Conservation (phyloP, 176 grass and related monocot genomes). For the Tillandsia fasciculata region DNA sequence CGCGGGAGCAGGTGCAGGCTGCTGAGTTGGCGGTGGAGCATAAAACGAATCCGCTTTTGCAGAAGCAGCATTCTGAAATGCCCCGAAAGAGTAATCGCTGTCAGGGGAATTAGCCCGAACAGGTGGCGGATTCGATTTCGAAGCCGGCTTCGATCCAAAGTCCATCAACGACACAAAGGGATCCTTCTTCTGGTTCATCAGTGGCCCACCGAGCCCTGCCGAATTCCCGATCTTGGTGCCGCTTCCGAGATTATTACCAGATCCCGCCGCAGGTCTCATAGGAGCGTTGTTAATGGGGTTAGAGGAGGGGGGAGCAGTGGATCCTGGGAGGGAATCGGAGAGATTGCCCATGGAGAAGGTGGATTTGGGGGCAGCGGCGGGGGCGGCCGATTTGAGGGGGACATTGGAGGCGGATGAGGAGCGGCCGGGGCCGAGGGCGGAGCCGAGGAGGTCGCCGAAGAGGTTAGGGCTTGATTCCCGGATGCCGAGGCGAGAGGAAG, state of each 20-base stretch:
- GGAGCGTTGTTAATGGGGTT: slow-evolving; percentile 19
- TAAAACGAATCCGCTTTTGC: slow-evolving; percentile 27
- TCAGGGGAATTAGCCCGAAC: slow-evolving; percentile 24
- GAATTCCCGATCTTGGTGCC: slow-evolving; percentile 12
- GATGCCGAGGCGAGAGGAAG: slow-evolving; percentile 47
- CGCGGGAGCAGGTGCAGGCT: slow-evolving; percentile 17
- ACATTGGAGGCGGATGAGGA: slow-evolving; percentile 28
- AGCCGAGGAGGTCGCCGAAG: slow-evolving; percentile 86
- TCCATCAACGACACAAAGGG: slow-evolving; percentile 75
- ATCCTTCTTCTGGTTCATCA: slow-evolving; percentile 57
- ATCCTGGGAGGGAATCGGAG: slow-evolving; percentile 59
- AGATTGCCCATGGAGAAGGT: slow-evolving; percentile 75
- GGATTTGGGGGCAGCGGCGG: slow-evolving; percentile 20
- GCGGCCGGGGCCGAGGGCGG: slow-evolving; percentile 51
- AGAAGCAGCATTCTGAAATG: slow-evolving; percentile 34
- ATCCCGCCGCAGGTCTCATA: slow-evolving; percentile 33
- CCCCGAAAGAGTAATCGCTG: slow-evolving; percentile 39
- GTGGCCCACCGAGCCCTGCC: slow-evolving; percentile 10
- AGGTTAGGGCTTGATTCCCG: slow-evolving; percentile 63
- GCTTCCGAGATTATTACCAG: slow-evolving; percentile 6
- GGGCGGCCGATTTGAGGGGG: slow-evolving; percentile 60
- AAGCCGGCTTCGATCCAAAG: slow-evolving; percentile 40
- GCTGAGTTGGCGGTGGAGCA: slow-evolving; percentile 23
- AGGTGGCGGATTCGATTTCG: slow-evolving; percentile 15
- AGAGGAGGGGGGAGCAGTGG: slow-evolving; percentile 15